Conservation (phyloP, 192 early-diverging fungal genomes). For the Umbelopsis vinacea region DNA sequence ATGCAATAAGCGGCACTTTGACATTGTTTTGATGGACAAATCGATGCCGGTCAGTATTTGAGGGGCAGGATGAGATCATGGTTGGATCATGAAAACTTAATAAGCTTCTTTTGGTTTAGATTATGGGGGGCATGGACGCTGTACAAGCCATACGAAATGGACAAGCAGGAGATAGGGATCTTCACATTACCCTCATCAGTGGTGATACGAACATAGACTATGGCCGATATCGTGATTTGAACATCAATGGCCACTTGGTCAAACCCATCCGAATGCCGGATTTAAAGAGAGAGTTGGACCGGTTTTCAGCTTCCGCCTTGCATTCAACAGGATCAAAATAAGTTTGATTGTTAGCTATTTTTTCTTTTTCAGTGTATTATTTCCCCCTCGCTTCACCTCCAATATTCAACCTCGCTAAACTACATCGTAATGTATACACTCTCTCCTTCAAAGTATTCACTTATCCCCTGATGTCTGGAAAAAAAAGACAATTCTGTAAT, state of each 20-base stretch:
- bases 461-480: too few relatives aligned
- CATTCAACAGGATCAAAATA: too few relatives aligned
- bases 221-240: not conserved
- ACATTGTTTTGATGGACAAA: conserved; percentile 23
- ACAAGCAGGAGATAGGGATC: not conserved
- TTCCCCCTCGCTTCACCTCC: too few relatives aligned
- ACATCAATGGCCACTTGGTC: conserved; percentile 9
- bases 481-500: too few relatives aligned
- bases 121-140: conserved; percentile 21
- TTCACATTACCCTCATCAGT: conserved; percentile 9
- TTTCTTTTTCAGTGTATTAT: too few relatives aligned
- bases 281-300: conserved; percentile 23
- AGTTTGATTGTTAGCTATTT: too few relatives aligned
- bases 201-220: conserved; percentile 21
- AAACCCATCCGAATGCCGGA: conserved; percentile 29
- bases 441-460: too few relatives aligned
- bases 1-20: conserved; percentile 7
- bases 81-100: not conserved
- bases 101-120: not conserved
- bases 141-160: not conserved
- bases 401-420: too few relatives aligned
- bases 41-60: conserved; percentile 21
- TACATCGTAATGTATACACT: too few relatives aligned
- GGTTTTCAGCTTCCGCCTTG: not conserved
- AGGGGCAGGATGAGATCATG: not conserved